phyloP scores from a whole-genome alignment of 805 yeast species.

The Lipomyces lipofer region DNA sequence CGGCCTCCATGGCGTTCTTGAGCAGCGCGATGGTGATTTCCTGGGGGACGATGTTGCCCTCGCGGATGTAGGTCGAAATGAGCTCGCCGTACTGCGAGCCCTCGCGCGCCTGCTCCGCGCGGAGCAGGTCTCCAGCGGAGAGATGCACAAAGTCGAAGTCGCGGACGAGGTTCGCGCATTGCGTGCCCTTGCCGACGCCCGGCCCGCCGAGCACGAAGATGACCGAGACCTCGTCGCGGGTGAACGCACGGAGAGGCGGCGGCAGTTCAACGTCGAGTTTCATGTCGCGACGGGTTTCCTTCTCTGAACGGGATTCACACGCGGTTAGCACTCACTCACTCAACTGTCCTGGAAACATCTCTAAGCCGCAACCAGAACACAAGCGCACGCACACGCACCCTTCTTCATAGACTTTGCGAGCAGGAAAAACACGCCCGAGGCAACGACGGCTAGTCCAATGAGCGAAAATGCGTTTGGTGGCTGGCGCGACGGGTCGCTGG shows the following conservation, averaged over 20 bases:
- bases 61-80: slow-evolving; percentile 78
- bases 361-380: not conserved
- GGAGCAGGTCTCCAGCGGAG: slow-evolving; percentile 92
- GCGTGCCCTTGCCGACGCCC: slow-evolving; percentile 95
- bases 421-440: slow-evolving; percentile 9
- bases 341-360: too few relatives aligned
- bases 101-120: slow-evolving; percentile 84
- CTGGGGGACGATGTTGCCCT: slow-evolving; percentile 92
- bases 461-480: slow-evolving; percentile 16
- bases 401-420: slow-evolving; percentile 19
- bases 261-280: slow-evolving; percentile 12
- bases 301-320: slow-evolving; percentile 13
- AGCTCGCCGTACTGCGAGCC: slow-evolving; percentile 84
- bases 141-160: slow-evolving; percentile 83
- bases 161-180: slow-evolving; percentile 79
- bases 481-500: slow-evolving; percentile 17
- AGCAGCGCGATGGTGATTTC: slow-evolving; percentile 81
- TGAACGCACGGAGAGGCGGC: slow-evolving; percentile 47
- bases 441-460: slow-evolving; percentile 4
- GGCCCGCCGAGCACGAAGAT: slow-evolving; percentile 96
- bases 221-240: slow-evolving; percentile 68
- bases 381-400: slow-evolving; percentile 2
- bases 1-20: slow-evolving; percentile 69
- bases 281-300: slow-evolving; percentile 26
- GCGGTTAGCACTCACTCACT: not conserved